These are phyloP conservation scores for Penicillium psychrofluorescens DNA, from an alignment of 495 filamentous ascomycete genomes.

Conservation along the genomic window DNA sequence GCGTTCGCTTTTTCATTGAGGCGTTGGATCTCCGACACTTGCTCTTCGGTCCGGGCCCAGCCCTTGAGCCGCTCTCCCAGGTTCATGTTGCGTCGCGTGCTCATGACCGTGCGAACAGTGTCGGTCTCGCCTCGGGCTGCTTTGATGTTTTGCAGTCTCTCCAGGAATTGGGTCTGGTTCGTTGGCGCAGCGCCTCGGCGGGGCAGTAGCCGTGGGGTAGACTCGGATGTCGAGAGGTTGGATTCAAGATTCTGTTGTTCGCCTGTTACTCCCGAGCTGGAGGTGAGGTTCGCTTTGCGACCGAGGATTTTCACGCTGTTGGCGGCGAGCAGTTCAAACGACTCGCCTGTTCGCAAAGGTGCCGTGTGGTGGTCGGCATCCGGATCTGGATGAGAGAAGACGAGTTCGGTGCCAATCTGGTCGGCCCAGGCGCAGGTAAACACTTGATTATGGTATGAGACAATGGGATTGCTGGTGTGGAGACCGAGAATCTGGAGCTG, in stretches of 20 bases:
- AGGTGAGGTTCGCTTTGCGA: slow-evolving; percentile 34
- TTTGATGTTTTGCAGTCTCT: slow-evolving; percentile 36
- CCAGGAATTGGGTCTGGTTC: slow-evolving; percentile 39
- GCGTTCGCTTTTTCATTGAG: slow-evolving; percentile 25
- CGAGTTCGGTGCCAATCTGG: slow-evolving; percentile 72
- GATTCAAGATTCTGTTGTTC: not conserved
- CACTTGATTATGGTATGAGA: slow-evolving; percentile 66
- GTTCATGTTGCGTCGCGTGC: slow-evolving; percentile 18
- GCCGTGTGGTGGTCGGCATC: slow-evolving; percentile 23
- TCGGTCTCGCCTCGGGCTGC: slow-evolving; percentile 37
- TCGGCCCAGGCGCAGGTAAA: slow-evolving; percentile 72
- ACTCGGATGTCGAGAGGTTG: not conserved
- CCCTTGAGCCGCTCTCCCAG: slow-evolving; percentile 24
- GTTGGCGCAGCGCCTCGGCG: slow-evolving; percentile 13
- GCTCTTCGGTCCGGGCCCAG: slow-evolving; percentile 37
- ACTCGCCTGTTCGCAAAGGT: slow-evolving; percentile 31
- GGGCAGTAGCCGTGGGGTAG: slow-evolving; percentile 1
- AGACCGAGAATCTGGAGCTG: slow-evolving; percentile 76
- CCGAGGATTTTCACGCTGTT: slow-evolving; percentile 45
- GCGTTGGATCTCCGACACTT: slow-evolving; percentile 24
- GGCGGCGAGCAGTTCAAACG: slow-evolving; percentile 56
- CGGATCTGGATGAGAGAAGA: slow-evolving; percentile 50
- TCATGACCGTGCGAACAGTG: slow-evolving; percentile 31
- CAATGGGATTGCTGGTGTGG: slow-evolving; percentile 61
- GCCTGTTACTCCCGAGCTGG: slow-evolving; percentile 14